phyloP scores from a whole-genome alignment of 2,329 filamentous ascomycete species.

The Colletotrichum falcatum region DNA sequence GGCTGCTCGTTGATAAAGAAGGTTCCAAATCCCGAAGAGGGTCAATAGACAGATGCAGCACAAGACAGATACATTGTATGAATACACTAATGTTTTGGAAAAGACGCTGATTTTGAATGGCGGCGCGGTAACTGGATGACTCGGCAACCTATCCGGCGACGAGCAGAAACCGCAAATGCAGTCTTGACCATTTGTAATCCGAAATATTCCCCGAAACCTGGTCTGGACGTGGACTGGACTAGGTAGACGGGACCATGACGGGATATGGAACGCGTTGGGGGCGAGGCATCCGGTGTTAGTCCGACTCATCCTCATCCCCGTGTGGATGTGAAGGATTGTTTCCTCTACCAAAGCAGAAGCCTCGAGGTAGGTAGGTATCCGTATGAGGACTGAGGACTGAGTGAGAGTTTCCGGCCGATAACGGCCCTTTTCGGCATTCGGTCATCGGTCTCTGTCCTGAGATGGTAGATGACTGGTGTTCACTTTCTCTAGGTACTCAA shows the following conservation, averaged over 20 bases:
- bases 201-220: conserved; percentile 39
- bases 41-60: conserved; percentile 5
- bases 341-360: not conserved
- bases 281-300: conserved; percentile 8
- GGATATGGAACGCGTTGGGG: conserved; percentile 33
- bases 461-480: not conserved
- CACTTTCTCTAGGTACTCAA: not conserved
- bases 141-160: not conserved
- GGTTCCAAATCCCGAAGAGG: conserved; percentile 29
- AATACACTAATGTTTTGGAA: conserved; percentile 14
- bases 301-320: conserved; percentile 25
- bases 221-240: conserved; percentile 13
- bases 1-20: not conserved
- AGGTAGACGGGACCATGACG: conserved; percentile 13
- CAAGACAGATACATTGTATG: not conserved
- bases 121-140: not conserved
- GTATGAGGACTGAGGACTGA: not conserved
- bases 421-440: conserved; percentile 40
- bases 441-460: conserved; percentile 4
- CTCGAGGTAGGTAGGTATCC: no score
- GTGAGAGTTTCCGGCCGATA: conserved; percentile 20
- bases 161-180: conserved; percentile 25
- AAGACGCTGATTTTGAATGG: not conserved
- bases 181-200: conserved; percentile 36
- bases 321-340: conserved; percentile 1